Base-by-base conservation (phyloP, 2,329 filamentous ascomycete genomes). In the Huntiella bhutanensis region DNA sequence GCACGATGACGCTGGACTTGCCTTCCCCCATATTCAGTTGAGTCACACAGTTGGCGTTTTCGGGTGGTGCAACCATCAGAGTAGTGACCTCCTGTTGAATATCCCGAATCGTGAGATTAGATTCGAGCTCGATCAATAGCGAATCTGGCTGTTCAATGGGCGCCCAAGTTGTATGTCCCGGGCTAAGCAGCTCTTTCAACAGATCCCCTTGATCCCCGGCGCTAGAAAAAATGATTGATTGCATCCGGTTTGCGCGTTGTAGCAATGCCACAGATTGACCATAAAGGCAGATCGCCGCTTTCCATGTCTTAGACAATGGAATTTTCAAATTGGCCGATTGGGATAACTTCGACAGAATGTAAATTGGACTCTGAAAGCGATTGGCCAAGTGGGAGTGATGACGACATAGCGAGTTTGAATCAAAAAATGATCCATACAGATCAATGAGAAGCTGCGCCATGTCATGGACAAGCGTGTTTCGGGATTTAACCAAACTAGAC, bases 11-110 rank as follows among this genome's bases (percentile, higher is more conserved):
- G 0, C 77, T 79, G 0, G 75, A 75, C 51, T 82, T 83, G 0
- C 78, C 79, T 54, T 80, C 70, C 0, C 79, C 79, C 77, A 83
- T 83, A 51, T 80, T 81, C 2, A 83, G 57, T 53, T 82, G 76
- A 62, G 81, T 68, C 0, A 77, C 68, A 0, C 65, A 56, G 51
- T 77, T 80, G 0, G 55, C 19, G 0, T 53, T 56, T 0, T 54
- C 54, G 0, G 55, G 52, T 0, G 67, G 66, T 0, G 53, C 43
- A 2, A 65, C 68, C 71, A 84, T 82, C 16, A 67, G 55, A 0
- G 47, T 38, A 0, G 77, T 72, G 42, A 84, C 74, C 2, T 68
- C 55, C 2, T 68, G 63, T 54, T 84, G 78, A 0, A 73, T 66
- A 0, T 63, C 54, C 0, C 81, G 68, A 6, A 85, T 75, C 5